Conservation (phyloP, 805 yeast species). For the Gaillardinia entomophila region DNA sequence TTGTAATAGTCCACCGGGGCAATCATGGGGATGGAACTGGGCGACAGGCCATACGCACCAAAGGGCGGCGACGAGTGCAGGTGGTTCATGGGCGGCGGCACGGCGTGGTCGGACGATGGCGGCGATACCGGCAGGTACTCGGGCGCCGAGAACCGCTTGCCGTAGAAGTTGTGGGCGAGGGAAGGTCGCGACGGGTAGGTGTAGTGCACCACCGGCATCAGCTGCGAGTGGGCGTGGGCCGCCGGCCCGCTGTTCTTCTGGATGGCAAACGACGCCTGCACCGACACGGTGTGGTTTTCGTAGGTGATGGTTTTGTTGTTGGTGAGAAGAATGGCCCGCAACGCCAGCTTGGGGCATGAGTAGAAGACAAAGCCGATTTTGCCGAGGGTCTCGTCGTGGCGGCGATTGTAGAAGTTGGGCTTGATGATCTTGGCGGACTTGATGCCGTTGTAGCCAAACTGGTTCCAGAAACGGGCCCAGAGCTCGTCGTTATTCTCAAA, state of each 20-base stretch:
- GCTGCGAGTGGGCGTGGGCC: too few relatives aligned
- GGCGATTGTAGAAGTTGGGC: slow-evolving; percentile 27
- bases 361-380: slow-evolving; percentile 48
- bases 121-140: slow-evolving; percentile 1
- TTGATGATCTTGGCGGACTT: slow-evolving; percentile 39
- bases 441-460: slow-evolving; percentile 26
- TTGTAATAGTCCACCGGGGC: slow-evolving; percentile 3
- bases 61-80: too few relatives aligned
- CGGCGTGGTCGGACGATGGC: slow-evolving; percentile 1
- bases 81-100: slow-evolving; percentile 3
- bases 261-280: slow-evolving; percentile 37
- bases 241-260: slow-evolving; percentile 25
- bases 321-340: slow-evolving; percentile 52
- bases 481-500: slow-evolving; percentile 49
- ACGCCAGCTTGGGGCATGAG: slow-evolving; percentile 51
- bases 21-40: slow-evolving; percentile 1
- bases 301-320: slow-evolving; percentile 28
- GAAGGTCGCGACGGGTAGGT: too few relatives aligned
- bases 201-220: too few relatives aligned
- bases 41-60: too few relatives aligned
- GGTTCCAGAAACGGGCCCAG: slow-evolving; percentile 35
- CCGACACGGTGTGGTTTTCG: slow-evolving; percentile 15
- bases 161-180: neutral
- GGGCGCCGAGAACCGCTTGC: neutral
- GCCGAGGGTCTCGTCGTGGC: slow-evolving; percentile 11